Percentiles rank a stretch among this genome's conserved stretches.
Evolutionary conservation across 139 green algal species (phyloP).

Genomic region (Micromonas commoda): DNA sequence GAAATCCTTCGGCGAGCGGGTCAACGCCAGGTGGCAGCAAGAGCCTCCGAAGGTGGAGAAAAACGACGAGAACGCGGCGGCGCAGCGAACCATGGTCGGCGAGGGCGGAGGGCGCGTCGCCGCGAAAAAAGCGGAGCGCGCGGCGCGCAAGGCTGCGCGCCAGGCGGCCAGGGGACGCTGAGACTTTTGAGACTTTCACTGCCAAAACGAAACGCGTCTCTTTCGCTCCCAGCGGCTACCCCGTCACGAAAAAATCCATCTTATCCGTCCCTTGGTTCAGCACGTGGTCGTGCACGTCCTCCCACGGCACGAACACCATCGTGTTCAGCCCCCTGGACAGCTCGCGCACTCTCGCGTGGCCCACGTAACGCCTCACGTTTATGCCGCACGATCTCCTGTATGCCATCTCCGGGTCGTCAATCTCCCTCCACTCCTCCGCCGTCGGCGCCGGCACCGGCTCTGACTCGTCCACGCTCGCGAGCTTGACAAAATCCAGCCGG

Average conservation of each 20-base stretch:
- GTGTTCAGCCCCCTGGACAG: conserved; percentile 10
- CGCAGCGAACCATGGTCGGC: background rate
- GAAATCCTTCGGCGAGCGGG: background rate
- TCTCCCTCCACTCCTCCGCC: background rate
- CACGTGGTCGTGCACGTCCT: conserved; percentile 10
- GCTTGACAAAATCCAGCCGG: conserved; percentile 11
- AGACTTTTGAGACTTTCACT: too few relatives aligned
- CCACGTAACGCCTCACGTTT: background rate
- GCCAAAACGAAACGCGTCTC: too few relatives aligned
- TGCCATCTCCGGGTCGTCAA: background rate
- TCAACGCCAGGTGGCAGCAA: conserved; percentile 10
- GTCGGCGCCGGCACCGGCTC: background rate
- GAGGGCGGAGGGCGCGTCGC: background rate
- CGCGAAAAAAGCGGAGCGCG: background rate
- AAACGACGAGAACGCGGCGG: background rate
- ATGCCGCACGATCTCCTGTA: background rate
- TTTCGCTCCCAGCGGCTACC: background rate
- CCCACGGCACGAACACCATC: conserved; percentile 27
- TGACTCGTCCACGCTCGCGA: background rate
- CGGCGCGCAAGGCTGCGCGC: background rate
- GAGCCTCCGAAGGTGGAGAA: conserved; percentile 13
- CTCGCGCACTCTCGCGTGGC: background rate
- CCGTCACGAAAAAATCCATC: conserved; percentile 22
- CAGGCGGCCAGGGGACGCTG: too few relatives aligned
- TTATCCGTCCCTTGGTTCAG: conserved; percentile 2